phyloP scores from a whole-genome alignment of 176 grass and related monocot species.

The Hordeum marinum region DNA sequence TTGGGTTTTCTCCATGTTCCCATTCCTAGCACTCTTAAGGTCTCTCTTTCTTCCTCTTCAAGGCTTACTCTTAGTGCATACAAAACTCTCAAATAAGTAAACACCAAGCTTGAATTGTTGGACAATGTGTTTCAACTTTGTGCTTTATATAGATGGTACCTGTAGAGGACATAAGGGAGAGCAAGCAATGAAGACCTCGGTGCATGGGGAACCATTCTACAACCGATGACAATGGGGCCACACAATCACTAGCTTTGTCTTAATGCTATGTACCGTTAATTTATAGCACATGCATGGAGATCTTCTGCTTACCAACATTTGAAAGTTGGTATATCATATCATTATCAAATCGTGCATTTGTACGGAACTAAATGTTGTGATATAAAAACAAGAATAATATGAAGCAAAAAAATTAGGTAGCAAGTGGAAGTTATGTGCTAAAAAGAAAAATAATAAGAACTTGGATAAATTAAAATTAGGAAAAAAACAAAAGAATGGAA shows the following conservation, averaged over 20 bases:
- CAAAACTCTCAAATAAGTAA: background rate
- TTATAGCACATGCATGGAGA: background rate
- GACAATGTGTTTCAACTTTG: background rate
- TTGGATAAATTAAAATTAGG: too few relatives aligned
- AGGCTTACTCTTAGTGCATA: background rate
- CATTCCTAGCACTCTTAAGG: conserved; percentile 5
- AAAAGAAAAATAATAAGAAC: too few relatives aligned
- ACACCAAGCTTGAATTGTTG: background rate
- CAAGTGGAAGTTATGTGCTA: too few relatives aligned
- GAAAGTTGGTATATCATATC: background rate
- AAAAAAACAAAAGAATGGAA: too few relatives aligned
- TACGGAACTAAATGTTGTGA: too few relatives aligned
- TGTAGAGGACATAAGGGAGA: background rate
- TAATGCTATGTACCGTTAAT: conserved; percentile 3
- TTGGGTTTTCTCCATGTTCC: conserved; percentile 1
- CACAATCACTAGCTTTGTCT: background rate
- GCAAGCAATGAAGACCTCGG: background rate
- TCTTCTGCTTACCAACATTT: background rate
- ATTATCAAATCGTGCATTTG: background rate
- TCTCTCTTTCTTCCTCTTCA: conserved; percentile 14
- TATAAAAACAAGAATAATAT: too few relatives aligned
- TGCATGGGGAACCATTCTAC: background rate
- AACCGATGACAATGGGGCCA: background rate
- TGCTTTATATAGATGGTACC: background rate
- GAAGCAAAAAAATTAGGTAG: too few relatives aligned